phyloP scores from a whole-genome alignment of 805 yeast species.

The Jamesozyma spencerorum region DNA sequence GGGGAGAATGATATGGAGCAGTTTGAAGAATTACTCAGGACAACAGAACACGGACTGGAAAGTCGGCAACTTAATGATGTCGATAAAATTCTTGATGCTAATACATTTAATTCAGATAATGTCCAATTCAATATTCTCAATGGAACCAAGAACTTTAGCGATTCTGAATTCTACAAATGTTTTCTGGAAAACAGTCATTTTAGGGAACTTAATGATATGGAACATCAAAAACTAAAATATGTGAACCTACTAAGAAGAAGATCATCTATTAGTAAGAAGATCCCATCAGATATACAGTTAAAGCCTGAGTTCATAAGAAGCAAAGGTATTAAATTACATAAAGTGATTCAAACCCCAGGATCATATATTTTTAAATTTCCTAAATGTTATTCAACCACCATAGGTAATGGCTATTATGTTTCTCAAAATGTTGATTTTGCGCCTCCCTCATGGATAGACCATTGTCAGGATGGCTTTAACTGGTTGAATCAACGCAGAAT shows the following conservation, averaged over 20 bases:
- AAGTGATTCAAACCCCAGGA: slow-evolving; percentile 50
- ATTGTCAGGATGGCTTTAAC: slow-evolving; percentile 39
- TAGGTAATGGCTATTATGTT: slow-evolving; percentile 48
- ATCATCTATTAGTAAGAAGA: too few relatives aligned
- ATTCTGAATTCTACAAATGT: slow-evolving; percentile 46
- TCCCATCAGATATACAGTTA: slow-evolving; percentile 30
- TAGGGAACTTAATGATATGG: background rate
- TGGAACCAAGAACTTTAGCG: slow-evolving; percentile 3
- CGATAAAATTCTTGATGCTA: too few relatives aligned
- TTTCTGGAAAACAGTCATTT: slow-evolving; percentile 32
- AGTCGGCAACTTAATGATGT: too few relatives aligned
- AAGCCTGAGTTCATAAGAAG: slow-evolving; percentile 41
- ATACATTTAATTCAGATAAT: background rate
- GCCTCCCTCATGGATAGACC: slow-evolving; percentile 44
- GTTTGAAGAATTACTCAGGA: slow-evolving; percentile 34
- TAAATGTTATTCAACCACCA: slow-evolving; percentile 38
- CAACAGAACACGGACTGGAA: background rate
- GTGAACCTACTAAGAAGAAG: too few relatives aligned
- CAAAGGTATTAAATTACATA: slow-evolving; percentile 40
- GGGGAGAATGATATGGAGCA: slow-evolving; percentile 45
- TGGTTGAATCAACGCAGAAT: slow-evolving; percentile 43
- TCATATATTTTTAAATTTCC: slow-evolving; percentile 54
- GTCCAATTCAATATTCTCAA: background rate
- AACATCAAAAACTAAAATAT: too few relatives aligned
- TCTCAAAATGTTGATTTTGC: slow-evolving; percentile 53